phyloP scores from a whole-genome alignment of 768 basidiomycete species.

The Sistotremastrum niveocremeum region DNA sequence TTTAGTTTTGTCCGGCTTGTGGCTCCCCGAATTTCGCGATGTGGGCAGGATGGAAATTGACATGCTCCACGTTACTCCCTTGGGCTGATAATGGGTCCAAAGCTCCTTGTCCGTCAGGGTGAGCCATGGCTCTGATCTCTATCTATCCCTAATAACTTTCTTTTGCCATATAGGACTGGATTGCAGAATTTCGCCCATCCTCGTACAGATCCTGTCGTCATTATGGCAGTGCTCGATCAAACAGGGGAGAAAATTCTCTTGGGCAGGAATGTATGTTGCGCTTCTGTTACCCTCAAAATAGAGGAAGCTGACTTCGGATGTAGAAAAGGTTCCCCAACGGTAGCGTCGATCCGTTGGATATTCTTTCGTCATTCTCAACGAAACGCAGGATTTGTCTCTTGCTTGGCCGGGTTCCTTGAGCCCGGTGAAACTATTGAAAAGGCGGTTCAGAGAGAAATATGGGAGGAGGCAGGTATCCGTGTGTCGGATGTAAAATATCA shows the following conservation, averaged over 20 bases:
- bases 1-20: conserved; percentile 84
- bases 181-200: conserved; percentile 80
- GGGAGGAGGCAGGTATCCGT: conserved; percentile 91
- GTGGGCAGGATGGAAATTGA: conserved; percentile 95
- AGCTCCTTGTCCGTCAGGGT: conserved; percentile 64
- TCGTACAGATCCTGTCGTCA: conserved; percentile 79
- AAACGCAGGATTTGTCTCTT: conserved; percentile 58
- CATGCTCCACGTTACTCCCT: conserved; percentile 61
- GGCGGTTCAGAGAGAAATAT: conserved; percentile 81
- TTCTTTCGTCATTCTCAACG: background rate
- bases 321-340: conserved; percentile 48
- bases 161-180: conserved; percentile 42
- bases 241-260: conserved; percentile 74
- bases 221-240: conserved; percentile 76
- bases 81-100: conserved; percentile 53
- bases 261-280: conserved; percentile 58
- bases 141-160: background rate
- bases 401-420: conserved; percentile 88
- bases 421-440: conserved; percentile 93
- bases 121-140: conserved; percentile 13
- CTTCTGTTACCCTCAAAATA: conserved; percentile 1
- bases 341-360: conserved; percentile 12
- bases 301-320: background rate
- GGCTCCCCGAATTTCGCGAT: conserved; percentile 68
- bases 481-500: conserved; percentile 79